Evolutionary conservation across 2,329 filamentous ascomycete genomes (phyloP), one percentile per base, ranked within the genome.

Genomic region (Aspergillus ochraceoroseus): DNA sequence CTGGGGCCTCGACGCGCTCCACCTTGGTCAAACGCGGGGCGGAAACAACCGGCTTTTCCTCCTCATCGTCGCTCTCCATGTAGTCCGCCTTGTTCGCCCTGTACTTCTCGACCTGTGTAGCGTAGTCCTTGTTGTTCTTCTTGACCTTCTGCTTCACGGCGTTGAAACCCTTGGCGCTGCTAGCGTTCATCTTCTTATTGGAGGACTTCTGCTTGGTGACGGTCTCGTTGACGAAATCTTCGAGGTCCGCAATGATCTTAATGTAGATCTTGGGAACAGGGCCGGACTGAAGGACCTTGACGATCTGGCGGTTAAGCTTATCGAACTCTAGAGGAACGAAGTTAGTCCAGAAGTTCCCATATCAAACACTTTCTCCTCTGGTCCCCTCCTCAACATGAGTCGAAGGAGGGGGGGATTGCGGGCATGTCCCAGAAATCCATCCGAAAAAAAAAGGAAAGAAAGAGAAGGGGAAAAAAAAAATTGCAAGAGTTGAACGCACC

Each of bases 151-250:
- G 92, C 73, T 95, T 94, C 61, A 96, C 86, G 48, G 89, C 87
- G 67, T 96, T 98, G 60, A 98, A 79, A 59, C 89, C 88, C 70
- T 88, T 87, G 52, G 88, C 85, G 63, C 90, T 94, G 62, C 83
- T 92, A 48, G 89, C 88, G 72, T 95, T 98, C 89, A 96, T 95
- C 78, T 95, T 96, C 80, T 95, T 95, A 49, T 83, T 81, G 2
- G 86, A 85, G 54, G 94, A 85, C 75, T 98, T 98, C 65, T 94
- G 87, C 77, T 95, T 95, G 58, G 88, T 81, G 52, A 94, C 79
- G 15, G 89, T 83, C 74, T 98, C 94, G 63, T 89, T 89, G 76
- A 95, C 85, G 63, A 85, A 80, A 58, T 94, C 89, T 71, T 98
- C 92, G 51, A 98, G 76, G 63, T 98, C 90, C 57, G 90, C 85